Percentiles rank a stretch among this genome's conserved stretches.
Conservation (phyloP, 257 asterid species). For the Lithospermum erythrorhizon region DNA sequence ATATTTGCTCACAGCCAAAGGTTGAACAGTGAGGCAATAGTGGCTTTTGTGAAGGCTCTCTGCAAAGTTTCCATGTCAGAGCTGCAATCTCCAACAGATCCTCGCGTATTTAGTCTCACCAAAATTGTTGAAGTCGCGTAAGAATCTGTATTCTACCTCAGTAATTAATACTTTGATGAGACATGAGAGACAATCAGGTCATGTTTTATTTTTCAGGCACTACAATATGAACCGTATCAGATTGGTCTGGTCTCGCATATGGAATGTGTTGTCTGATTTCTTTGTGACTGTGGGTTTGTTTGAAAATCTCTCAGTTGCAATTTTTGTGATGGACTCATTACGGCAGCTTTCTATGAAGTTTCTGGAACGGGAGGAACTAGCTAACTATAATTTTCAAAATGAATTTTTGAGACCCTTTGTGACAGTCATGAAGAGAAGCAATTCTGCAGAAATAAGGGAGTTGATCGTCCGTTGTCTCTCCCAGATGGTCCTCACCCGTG, state of each 20-base stretch:
- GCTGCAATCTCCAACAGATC: slow-evolving; percentile 98
- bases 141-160: slow-evolving; percentile 47
- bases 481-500: slow-evolving; percentile 98
- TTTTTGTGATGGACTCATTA: slow-evolving; percentile 95
- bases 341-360: slow-evolving; percentile 98
- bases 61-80: slow-evolving; percentile 96
- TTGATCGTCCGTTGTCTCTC: slow-evolving; percentile 92
- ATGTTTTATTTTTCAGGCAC: slow-evolving; percentile 60
- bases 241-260: slow-evolving; percentile 96
- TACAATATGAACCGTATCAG: slow-evolving; percentile 98
- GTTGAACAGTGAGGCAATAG: slow-evolving; percentile 94
- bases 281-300: slow-evolving; percentile 95
- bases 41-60: slow-evolving; percentile 82
- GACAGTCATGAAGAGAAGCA: slow-evolving; percentile 88
- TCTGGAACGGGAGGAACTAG: slow-evolving; percentile 94
- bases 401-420: slow-evolving; percentile 93
- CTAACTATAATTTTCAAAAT: slow-evolving; percentile 91
- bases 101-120: slow-evolving; percentile 96
- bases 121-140: slow-evolving; percentile 99
- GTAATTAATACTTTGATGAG: slow-evolving; percentile 11
- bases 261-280: slow-evolving; percentile 93
- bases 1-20: slow-evolving; percentile 99
- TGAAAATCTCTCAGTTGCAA: slow-evolving; percentile 93
- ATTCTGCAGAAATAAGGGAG: slow-evolving; percentile 88
- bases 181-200: slow-evolving; percentile 15